Percentiles rank a stretch among this genome's conserved stretches.
Conservation (phyloP, 805 yeast genomes). For the Pichia kluyveri region DNA sequence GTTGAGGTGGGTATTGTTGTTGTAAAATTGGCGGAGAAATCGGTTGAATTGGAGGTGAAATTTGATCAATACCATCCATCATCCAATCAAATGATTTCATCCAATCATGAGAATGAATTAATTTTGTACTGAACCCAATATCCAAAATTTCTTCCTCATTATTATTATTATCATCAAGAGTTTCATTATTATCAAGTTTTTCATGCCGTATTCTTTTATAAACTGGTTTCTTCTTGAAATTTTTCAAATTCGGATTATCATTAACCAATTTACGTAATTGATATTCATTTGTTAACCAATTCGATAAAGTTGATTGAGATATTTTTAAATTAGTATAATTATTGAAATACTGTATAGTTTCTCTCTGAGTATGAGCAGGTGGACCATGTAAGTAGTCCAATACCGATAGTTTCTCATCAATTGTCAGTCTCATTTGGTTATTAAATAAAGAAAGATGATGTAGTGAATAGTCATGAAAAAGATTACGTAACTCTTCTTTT, state of each 20-base stretch:
- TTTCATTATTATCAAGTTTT: slow-evolving; percentile 13
- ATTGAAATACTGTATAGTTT: slow-evolving; percentile 20
- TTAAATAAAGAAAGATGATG: too few species aligned
- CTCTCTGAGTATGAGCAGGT: slow-evolving; percentile 22
- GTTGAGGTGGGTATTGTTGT: background rate
- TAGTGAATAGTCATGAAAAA: too few species aligned
- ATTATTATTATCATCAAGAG: background rate
- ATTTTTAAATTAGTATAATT: slow-evolving; percentile 18
- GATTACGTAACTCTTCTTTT: too few species aligned
- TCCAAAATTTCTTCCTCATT: background rate
- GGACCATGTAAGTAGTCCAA: slow-evolving; percentile 25
- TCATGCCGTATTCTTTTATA: slow-evolving; percentile 15
- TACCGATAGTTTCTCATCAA: slow-evolving; percentile 25
- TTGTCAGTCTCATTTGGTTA: slow-evolving; percentile 5
- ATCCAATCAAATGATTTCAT: background rate
- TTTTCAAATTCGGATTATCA: slow-evolving; percentile 20
- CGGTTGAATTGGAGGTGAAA: background rate
- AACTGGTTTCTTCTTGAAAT: slow-evolving; percentile 25
- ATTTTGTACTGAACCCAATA: slow-evolving; percentile 28
- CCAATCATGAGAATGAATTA: slow-evolving; percentile 29
- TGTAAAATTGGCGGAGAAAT: background rate
- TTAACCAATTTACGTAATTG: slow-evolving; percentile 16
- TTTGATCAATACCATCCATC: background rate
- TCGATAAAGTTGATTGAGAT: slow-evolving; percentile 29
- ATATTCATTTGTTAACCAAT: slow-evolving; percentile 23